Evolutionary conservation across 768 basidiomycete genomes (phyloP).

Genomic region (Pleurotus eryngii): DNA sequence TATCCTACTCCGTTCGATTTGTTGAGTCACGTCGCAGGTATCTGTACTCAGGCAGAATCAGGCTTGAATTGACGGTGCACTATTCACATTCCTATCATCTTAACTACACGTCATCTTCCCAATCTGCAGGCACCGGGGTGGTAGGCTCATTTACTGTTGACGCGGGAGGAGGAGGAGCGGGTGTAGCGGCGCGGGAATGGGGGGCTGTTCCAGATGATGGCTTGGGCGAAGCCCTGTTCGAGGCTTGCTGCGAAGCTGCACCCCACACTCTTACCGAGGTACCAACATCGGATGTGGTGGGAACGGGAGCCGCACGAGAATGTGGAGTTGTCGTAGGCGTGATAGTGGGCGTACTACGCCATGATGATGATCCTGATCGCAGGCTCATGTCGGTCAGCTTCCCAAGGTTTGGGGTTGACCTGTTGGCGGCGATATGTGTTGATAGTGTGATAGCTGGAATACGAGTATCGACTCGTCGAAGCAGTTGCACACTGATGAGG

Average conservation of each 20-base stretch:
- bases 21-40: too few relatives aligned
- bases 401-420: conserved; percentile 43
- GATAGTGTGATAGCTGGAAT: conserved; percentile 74
- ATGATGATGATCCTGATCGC: conserved; percentile 15
- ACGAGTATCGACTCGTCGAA: conserved; percentile 79
- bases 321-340: conserved; percentile 5
- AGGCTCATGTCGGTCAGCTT: conserved; percentile 57
- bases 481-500: conserved; percentile 64
- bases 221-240: conserved; percentile 11
- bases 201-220: conserved; percentile 10
- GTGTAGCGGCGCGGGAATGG: background rate
- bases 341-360: conserved; percentile 18
- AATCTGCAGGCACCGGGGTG: conserved; percentile 43
- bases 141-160: conserved; percentile 6
- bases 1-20: too few relatives aligned
- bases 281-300: conserved; percentile 1
- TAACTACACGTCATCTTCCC: conserved; percentile 49
- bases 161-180: background rate
- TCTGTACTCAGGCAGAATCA: too few relatives aligned
- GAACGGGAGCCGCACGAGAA: background rate
- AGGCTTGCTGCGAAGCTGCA: conserved; percentile 12
- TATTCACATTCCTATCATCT: too few relatives aligned
- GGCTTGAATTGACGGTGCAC: too few relatives aligned
- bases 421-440: conserved; percentile 26
- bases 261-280: conserved; percentile 23